Conservation (phyloP, 495 filamentous ascomycete genomes). For the Patellaria atrata region DNA sequence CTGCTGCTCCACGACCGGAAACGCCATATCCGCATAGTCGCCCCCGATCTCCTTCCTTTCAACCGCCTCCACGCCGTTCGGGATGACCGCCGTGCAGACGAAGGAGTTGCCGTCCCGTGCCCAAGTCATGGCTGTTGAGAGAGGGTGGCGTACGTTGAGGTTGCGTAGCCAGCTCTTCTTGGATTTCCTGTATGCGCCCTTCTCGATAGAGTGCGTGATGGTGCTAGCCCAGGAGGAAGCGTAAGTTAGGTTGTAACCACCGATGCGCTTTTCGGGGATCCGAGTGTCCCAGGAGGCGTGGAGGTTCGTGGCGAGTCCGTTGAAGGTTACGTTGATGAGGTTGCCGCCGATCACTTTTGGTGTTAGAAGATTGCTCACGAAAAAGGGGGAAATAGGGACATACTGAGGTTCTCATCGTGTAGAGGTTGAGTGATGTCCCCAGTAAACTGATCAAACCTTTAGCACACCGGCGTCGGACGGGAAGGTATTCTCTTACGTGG, state of each 20-base stretch:
- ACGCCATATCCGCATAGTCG: conserved; percentile 47
- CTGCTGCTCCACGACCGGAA: conserved; percentile 52
- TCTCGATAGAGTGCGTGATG: conserved; percentile 36
- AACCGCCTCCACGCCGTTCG: conserved; percentile 38
- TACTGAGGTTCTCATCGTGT: conserved; percentile 41
- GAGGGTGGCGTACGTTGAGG: conserved; percentile 35
- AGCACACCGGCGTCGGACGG: not conserved
- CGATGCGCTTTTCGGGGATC: conserved; percentile 45
- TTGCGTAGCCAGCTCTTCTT: conserved; percentile 35
- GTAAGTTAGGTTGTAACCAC: conserved; percentile 33
- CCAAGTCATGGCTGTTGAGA: conserved; percentile 41
- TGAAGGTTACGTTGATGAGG: conserved; percentile 41
- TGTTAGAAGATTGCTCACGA: too few relatives aligned
- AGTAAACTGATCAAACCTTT: conserved; percentile 32
- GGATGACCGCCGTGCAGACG: conserved; percentile 48
- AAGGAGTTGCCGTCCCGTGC: conserved; percentile 44
- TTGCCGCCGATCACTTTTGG: conserved; percentile 46
- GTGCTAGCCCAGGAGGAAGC: conserved; percentile 38
- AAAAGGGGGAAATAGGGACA: not conserved
- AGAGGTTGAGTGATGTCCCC: conserved; percentile 55
- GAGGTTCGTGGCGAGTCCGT: conserved; percentile 27
- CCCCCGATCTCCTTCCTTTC: conserved; percentile 42
- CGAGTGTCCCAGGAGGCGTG: conserved; percentile 50
- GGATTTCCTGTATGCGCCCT: conserved; percentile 33
- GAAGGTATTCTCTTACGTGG: conserved; percentile 18